phyloP scores from a whole-genome alignment of 768 basidiomycete genomes.

The Xerocomellus dryophilus region DNA sequence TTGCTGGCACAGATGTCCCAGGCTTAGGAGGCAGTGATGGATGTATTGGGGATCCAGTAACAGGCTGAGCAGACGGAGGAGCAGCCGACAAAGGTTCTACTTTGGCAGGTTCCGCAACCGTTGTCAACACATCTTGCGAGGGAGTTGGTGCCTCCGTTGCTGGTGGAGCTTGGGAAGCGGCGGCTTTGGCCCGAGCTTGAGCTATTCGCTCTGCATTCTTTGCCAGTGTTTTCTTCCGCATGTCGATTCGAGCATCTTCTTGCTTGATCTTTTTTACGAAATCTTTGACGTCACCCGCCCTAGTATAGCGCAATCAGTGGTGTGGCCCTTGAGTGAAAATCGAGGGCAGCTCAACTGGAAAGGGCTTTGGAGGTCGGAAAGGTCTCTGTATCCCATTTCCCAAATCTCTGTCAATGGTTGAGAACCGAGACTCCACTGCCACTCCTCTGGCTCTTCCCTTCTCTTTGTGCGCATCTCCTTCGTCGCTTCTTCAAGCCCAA shows the following conservation, averaged over 20 bases:
- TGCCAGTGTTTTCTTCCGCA: constrained; percentile 41
- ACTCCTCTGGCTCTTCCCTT: constrained; percentile 56
- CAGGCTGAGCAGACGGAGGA: constrained; percentile 5
- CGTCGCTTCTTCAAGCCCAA: constrained; percentile 64
- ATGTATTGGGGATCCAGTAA: constrained; percentile 48
- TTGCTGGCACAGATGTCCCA: constrained; percentile 38
- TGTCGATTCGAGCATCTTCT: constrained; percentile 61
- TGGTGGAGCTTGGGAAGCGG: constrained; percentile 19
- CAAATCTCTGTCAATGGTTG: constrained; percentile 76
- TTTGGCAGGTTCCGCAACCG: constrained; percentile 18
- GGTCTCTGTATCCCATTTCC: constrained; percentile 72
- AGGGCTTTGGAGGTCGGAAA: constrained; percentile 59
- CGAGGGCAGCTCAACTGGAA: constrained; percentile 53
- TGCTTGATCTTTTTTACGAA: constrained; percentile 69
- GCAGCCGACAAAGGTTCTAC: constrained; percentile 9
- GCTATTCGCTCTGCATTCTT: constrained; percentile 38
- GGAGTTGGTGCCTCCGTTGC: constrained; percentile 20
- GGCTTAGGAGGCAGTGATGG: constrained; percentile 75
- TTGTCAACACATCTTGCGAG: constrained; percentile 17
- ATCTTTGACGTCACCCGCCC: constrained; percentile 71
- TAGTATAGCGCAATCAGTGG: constrained; percentile 25
- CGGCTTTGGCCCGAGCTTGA: constrained; percentile 43
- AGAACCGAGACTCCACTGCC: constrained; percentile 65
- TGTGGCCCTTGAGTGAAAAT: constrained; percentile 1
- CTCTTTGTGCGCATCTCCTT: constrained; percentile 48